Evolutionary conservation across 306 rosid species (phyloP).

Genomic region (Pyrus communis): DNA sequence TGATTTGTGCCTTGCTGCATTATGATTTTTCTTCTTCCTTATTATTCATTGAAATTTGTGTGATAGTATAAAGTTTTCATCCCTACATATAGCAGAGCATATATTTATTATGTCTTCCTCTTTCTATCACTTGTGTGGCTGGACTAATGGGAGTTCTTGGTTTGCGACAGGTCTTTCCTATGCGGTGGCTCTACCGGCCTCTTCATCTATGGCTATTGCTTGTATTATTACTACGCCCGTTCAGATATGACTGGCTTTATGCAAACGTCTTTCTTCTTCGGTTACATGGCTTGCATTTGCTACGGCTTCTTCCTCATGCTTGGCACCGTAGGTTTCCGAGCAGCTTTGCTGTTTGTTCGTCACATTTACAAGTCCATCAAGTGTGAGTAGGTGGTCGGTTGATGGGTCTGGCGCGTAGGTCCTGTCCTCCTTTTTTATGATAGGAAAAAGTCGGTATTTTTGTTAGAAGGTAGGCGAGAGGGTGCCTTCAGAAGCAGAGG

Average conservation of each 20-base stretch:
- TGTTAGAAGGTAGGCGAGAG: conserved; percentile 41
- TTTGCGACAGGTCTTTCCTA: conserved; percentile 63
- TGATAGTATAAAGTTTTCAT: too few relatives aligned
- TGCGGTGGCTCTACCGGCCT: conserved; percentile 99
- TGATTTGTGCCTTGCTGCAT: too few relatives aligned
- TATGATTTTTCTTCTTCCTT: too few relatives aligned
- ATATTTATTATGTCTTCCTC: neutral
- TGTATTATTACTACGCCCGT: conserved; percentile 85
- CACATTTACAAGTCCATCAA: conserved; percentile 97
- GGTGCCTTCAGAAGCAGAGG: conserved; percentile 31
- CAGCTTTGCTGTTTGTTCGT: conserved; percentile 82
- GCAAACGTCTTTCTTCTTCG: conserved; percentile 97
- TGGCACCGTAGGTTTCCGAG: conserved; percentile 86
- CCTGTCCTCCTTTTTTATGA: conserved; percentile 19
- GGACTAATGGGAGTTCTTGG: conserved; percentile 12
- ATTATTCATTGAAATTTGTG: too few relatives aligned
- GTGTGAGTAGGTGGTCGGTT: conserved; percentile 59
- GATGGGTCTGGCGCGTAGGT: conserved; percentile 19
- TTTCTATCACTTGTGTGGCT: neutral
- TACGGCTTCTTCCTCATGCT: conserved; percentile 98
- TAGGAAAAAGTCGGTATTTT: conserved; percentile 29
- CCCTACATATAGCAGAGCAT: neutral
- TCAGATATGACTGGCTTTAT: conserved; percentile 96
- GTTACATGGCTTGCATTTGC: conserved; percentile 99
- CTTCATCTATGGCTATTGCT: conserved; percentile 91